A percentile compares a stretch with the other conserved stretches of the same genome.
Conservation (phyloP, 1,139 yeast species). For the Hyphopichia wangnamkhiaoensis region DNA sequence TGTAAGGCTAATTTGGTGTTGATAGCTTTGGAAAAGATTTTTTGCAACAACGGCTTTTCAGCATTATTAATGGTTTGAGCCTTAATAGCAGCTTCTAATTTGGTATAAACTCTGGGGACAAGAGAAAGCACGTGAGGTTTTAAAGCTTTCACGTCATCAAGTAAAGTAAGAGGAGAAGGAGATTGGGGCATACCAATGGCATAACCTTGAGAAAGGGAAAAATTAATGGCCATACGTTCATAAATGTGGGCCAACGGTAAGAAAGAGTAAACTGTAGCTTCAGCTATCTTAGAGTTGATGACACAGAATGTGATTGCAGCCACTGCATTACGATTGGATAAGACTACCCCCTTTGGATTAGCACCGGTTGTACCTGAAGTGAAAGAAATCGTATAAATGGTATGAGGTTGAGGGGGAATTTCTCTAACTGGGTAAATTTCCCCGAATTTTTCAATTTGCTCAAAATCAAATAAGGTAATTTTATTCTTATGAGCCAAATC, state of each 20-base stretch:
- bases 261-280: conserved; percentile 31
- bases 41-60: conserved; percentile 33
- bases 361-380: conserved; percentile 43
- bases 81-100: conserved; percentile 48
- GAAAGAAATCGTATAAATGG: conserved; percentile 28
- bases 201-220: conserved; percentile 26
- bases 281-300: conserved; percentile 11
- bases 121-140: conserved; percentile 37
- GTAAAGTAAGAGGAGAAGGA: conserved; percentile 35
- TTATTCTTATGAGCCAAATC: conserved; percentile 22
- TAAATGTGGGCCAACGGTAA: conserved; percentile 75
- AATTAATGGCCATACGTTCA: conserved; percentile 41
- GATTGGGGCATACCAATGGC: conserved; percentile 45
- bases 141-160: conserved; percentile 38
- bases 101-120: conserved; percentile 43
- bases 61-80: conserved; percentile 44
- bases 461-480: conserved; percentile 24
- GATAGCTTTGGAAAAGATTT: conserved; percentile 30
- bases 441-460: conserved; percentile 26
- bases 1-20: conserved; percentile 34
- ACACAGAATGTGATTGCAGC: conserved; percentile 25
- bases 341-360: conserved; percentile 40
- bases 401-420: conserved; percentile 23
- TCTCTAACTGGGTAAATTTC: conserved; percentile 18
- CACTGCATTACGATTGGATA: conserved; percentile 31